These are phyloP conservation scores for Quercus ilex DNA, from an alignment of 306 rosid species.

Conservation along the genomic window DNA sequence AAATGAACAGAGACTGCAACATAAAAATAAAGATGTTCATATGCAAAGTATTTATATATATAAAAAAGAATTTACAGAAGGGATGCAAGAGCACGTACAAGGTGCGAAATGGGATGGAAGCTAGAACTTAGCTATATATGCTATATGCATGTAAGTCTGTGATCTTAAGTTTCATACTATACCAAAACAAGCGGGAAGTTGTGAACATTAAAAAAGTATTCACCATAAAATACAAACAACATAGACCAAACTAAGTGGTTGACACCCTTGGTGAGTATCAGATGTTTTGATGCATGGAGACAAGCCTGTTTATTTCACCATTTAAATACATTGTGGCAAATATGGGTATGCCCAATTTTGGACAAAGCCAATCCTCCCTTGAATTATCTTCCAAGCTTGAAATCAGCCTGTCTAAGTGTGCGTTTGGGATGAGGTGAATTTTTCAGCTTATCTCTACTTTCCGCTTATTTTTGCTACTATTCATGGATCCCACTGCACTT, in stretches of 20 bases:
- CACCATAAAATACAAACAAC: background rate
- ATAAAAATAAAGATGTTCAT: background rate
- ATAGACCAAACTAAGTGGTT: background rate
- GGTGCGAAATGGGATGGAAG: background rate
- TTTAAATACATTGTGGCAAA: no score
- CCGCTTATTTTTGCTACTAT: no score
- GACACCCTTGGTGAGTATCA: background rate
- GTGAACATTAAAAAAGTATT: background rate
- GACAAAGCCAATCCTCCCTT: background rate
- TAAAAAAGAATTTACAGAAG: background rate
- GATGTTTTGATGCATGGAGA: background rate
- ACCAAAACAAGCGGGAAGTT: background rate
- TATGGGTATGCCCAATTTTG: background rate
- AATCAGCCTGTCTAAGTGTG: background rate
- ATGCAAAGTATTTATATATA: background rate
- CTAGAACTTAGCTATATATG: background rate
- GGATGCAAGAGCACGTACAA: background rate
- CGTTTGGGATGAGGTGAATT: no score
- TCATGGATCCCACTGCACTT: rapidly evolving
- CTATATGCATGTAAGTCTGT: background rate
- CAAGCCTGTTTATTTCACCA: background rate
- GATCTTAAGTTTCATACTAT: background rate
- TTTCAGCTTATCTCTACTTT: no score
- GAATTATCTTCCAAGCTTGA: background rate
- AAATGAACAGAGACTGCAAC: background rate